Evolutionary conservation across 805 yeast genomes (phyloP).

Genomic region (Candida insectalens): DNA sequence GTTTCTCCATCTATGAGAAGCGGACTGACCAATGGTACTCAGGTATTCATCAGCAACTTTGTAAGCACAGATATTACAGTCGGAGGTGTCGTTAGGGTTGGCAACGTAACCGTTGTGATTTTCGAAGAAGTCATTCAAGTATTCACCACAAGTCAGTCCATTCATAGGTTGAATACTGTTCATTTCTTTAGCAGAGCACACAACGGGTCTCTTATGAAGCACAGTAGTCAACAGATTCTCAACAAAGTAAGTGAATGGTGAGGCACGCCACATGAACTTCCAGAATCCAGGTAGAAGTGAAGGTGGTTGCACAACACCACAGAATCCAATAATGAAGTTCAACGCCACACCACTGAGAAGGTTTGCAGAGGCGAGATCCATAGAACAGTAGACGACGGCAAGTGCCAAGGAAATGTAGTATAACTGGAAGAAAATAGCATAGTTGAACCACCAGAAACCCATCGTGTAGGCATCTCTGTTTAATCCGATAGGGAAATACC

Average conservation of each 20-base stretch:
- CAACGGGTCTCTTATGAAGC: slow-evolving; percentile 41
- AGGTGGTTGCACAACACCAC: slow-evolving; percentile 59
- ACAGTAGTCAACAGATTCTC: slow-evolving; percentile 38
- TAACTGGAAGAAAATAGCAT: slow-evolving; percentile 31
- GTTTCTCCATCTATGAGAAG: slow-evolving; percentile 52
- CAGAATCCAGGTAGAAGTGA: slow-evolving; percentile 66
- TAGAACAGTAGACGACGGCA: slow-evolving; percentile 46
- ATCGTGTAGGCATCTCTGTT: slow-evolving; percentile 29
- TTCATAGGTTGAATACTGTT: slow-evolving; percentile 41
- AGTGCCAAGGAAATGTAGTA: slow-evolving; percentile 42
- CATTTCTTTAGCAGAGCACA: slow-evolving; percentile 40
- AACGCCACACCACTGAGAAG: slow-evolving; percentile 46
- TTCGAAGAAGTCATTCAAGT: slow-evolving; percentile 29
- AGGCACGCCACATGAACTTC: slow-evolving; percentile 70
- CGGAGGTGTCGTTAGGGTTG: slow-evolving; percentile 39
- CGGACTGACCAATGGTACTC: slow-evolving; percentile 31
- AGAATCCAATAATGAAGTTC: slow-evolving; percentile 51
- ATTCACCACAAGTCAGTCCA: slow-evolving; percentile 59
- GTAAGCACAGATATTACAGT: slow-evolving; percentile 42
- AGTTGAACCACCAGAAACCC: slow-evolving; percentile 34
- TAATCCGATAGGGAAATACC: slow-evolving; percentile 28
- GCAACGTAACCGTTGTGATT: slow-evolving; percentile 44
- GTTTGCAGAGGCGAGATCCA: slow-evolving; percentile 59
- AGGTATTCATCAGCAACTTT: slow-evolving; percentile 38
- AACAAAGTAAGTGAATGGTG: slow-evolving; percentile 67